These are phyloP conservation scores for Cucumis melo DNA, from an alignment of 306 rosid species.

Conservation along the genomic window DNA sequence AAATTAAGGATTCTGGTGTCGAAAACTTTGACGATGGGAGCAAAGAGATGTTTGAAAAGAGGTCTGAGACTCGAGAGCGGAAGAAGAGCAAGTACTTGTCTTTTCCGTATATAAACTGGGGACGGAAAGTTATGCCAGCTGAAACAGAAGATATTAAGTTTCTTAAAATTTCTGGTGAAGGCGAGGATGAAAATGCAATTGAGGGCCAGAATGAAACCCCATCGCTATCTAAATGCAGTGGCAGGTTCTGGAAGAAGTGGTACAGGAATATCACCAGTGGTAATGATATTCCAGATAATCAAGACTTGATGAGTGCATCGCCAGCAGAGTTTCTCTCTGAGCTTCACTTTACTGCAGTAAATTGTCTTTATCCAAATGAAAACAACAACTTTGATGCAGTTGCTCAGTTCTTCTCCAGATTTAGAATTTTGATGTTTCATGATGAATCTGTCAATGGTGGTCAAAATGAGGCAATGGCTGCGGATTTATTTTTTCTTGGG, in stretches of 20 bases:
- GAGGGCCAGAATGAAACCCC: constrained; percentile 6
- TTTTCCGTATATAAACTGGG: constrained; percentile 52
- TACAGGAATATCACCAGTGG: constrained; percentile 28
- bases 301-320: constrained; percentile 25
- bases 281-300: constrained; percentile 15
- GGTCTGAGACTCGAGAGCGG: constrained; percentile 48
- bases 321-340: constrained; percentile 48
- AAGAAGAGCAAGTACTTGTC: constrained; percentile 77
- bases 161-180: background rate
- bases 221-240: constrained; percentile 23
- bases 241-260: constrained; percentile 59
- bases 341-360: constrained; percentile 47
- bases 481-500: constrained; percentile 15
- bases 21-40: constrained; percentile 4
- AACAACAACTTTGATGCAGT: constrained; percentile 31
- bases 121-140: constrained; percentile 14
- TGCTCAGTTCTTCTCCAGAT: constrained; percentile 60
- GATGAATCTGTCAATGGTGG: constrained; percentile 35
- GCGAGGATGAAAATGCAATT: background rate
- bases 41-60: constrained; percentile 15
- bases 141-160: background rate
- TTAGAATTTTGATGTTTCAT: constrained; percentile 39
- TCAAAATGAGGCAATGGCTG: constrained; percentile 15
- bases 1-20: background rate
- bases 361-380: constrained; percentile 32